Conservation (phyloP, 1,139 yeast genomes). For the Blastobotrys petasosporus region DNA sequence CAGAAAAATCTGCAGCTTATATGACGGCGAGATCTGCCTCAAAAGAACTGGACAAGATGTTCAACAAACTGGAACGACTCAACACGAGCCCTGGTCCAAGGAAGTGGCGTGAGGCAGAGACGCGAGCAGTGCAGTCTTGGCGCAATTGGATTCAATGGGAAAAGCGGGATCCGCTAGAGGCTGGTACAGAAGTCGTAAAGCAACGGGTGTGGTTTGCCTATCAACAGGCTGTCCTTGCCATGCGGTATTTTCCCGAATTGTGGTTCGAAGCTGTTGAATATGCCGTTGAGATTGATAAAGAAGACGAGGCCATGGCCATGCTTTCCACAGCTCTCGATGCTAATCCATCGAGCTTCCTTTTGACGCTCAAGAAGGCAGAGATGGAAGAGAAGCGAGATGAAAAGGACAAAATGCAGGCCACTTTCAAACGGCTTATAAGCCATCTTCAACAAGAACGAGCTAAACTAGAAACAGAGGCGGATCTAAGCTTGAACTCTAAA, state of each 20-base stretch:
- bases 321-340: constrained; percentile 53
- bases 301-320: constrained; percentile 36
- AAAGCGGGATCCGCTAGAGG: constrained; percentile 58
- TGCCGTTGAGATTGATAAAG: constrained; percentile 21
- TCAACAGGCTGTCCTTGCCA: constrained; percentile 58
- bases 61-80: constrained; percentile 41
- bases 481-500: constrained; percentile 21
- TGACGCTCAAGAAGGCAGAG: constrained; percentile 66
- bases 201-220: constrained; percentile 69
- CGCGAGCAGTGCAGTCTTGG: constrained; percentile 47
- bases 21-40: constrained; percentile 83
- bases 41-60: constrained; percentile 59
- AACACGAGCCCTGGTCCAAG: constrained; percentile 37
- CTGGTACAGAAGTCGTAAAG: constrained; percentile 43
- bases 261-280: constrained; percentile 69
- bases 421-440: constrained; percentile 46
- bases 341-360: constrained; percentile 66
- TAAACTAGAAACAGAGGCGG: constrained; percentile 17
- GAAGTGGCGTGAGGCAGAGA: constrained; percentile 38
- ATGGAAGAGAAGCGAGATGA: constrained; percentile 56
- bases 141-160: constrained; percentile 77
- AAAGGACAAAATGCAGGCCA: constrained; percentile 46
- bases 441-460: constrained; percentile 29
- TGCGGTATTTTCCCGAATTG: constrained; percentile 71
- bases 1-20: constrained; percentile 78